Percentiles rank a stretch among this genome's conserved stretches.
These are phyloP conservation scores for Amaranthus hypochondriacus DNA, from an alignment of 148 eudicot species.

Conservation along the genomic window DNA sequence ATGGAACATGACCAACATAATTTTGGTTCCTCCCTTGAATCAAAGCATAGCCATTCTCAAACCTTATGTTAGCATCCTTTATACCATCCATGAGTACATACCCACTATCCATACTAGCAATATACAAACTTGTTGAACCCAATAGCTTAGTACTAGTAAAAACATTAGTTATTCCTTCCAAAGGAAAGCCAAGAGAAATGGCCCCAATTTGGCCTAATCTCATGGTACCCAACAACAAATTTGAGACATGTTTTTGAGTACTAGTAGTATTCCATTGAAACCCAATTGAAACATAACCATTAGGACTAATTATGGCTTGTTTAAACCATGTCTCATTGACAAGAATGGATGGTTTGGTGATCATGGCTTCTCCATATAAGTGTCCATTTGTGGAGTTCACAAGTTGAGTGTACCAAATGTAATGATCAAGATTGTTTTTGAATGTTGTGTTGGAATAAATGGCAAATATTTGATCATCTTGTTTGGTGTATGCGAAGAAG, in stretches of 20 bases:
- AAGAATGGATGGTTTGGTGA: conserved; percentile 11
- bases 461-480: conserved; percentile 32
- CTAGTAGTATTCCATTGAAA: conserved; percentile 27
- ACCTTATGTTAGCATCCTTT: conserved; percentile 28
- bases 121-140: conserved; percentile 41
- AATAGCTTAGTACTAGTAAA: conserved; percentile 24
- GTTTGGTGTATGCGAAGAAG: conserved; percentile 44
- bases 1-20: conserved; percentile 31
- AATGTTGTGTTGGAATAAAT: conserved; percentile 48
- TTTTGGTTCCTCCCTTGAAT: conserved; percentile 12
- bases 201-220: conserved; percentile 30
- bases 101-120: conserved; percentile 34
- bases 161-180: conserved; percentile 18
- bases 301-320: conserved; percentile 31
- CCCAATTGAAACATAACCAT: conserved; percentile 40
- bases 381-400: conserved; percentile 39
- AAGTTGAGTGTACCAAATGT: conserved; percentile 44
- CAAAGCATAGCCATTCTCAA: conserved; percentile 21
- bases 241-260: background rate
- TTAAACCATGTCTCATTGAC: conserved; percentile 32
- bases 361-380: conserved; percentile 36
- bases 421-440: conserved; percentile 9
- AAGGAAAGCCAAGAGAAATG: conserved; percentile 49
- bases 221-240: conserved; percentile 31
- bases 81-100: conserved; percentile 28